Conservation (phyloP, 1,284 basidiomycete species). For the Ceratobasidium sp. region DNA sequence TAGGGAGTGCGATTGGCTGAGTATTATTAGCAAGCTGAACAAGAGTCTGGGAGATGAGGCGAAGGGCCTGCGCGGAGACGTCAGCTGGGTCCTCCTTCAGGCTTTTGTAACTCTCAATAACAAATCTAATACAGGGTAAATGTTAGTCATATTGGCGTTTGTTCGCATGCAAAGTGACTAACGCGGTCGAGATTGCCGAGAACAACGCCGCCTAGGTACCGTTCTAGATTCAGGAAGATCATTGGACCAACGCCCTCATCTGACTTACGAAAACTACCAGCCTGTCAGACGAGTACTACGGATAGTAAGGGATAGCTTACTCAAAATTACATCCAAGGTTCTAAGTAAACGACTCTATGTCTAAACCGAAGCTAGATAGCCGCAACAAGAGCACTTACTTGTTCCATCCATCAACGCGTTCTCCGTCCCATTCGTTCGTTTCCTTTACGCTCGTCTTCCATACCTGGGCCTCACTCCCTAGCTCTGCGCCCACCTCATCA, state of each 20-base stretch:
- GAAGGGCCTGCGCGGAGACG: neutral
- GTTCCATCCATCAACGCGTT: conserved; percentile 11
- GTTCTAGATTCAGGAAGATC: neutral
- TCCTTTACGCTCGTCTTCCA: conserved; percentile 4
- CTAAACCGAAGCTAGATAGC: no score
- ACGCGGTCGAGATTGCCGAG: conserved; percentile 3
- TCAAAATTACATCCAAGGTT: neutral
- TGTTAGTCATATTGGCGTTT: neutral
- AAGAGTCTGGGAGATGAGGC: neutral
- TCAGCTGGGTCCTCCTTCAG: neutral
- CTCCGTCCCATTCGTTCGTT: neutral
- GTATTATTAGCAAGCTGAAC: neutral
- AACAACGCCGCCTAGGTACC: neutral
- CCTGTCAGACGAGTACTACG: neutral
- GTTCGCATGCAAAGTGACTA: neutral
- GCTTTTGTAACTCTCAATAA: neutral
- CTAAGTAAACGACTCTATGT: neutral
- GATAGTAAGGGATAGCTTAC: neutral
- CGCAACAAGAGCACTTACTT: conserved; percentile 10
- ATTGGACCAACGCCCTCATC: neutral
- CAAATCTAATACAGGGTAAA: neutral
- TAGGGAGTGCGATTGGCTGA: neutral
- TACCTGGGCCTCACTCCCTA: neutral
- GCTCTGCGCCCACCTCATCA: conserved; percentile 3
- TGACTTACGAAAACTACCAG: neutral